These are phyloP conservation scores for Fusarium sacchari DNA, from an alignment of 2,329 filamentous ascomycete species.

Conservation along the genomic window DNA sequence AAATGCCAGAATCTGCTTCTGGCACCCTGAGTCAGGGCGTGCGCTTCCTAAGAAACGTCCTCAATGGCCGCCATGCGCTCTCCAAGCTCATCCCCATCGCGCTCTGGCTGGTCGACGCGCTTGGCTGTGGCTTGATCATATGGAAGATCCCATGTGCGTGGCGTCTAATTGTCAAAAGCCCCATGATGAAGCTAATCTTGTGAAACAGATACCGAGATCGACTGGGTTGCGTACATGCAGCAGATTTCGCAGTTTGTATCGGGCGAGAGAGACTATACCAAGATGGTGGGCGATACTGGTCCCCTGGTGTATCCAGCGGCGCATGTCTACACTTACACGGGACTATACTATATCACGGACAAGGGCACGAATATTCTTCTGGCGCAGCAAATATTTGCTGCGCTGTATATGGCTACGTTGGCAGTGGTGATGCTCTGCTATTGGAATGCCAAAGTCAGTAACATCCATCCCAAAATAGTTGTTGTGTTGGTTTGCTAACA, in stretches of 20 bases:
- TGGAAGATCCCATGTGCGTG: slow-evolving; percentile 83
- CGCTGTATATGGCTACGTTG: slow-evolving; percentile 80
- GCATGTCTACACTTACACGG: slow-evolving; percentile 90
- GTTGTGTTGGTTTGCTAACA: not conserved
- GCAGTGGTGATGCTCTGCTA: slow-evolving; percentile 86
- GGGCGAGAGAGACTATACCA: slow-evolving; percentile 89
- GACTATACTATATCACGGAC: slow-evolving; percentile 81
- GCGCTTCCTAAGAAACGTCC: slow-evolving; percentile 54
- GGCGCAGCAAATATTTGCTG: slow-evolving; percentile 86
- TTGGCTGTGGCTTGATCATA: slow-evolving; percentile 78
- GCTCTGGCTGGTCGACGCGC: slow-evolving; percentile 75
- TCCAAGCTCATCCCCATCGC: slow-evolving; percentile 65
- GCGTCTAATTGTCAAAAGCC: not conserved
- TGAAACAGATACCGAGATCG: slow-evolving; percentile 87
- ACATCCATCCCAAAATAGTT: not conserved
- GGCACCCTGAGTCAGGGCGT: slow-evolving; percentile 43
- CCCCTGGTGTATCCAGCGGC: slow-evolving; percentile 94
- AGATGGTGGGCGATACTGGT: slow-evolving; percentile 87
- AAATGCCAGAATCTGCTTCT: slow-evolving; percentile 44
- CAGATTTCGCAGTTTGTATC: slow-evolving; percentile 82
- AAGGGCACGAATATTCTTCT: slow-evolving; percentile 78
- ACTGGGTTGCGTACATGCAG: slow-evolving; percentile 98
- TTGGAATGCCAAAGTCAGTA: slow-evolving; percentile 71
- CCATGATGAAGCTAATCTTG: slow-evolving; percentile 6
- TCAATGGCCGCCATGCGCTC: slow-evolving; percentile 60